Evolutionary conservation across 169 alveolate genomes (phyloP), one percentile per base, ranked within the genome.

Genomic region (Plasmodium falciparum): DNA sequence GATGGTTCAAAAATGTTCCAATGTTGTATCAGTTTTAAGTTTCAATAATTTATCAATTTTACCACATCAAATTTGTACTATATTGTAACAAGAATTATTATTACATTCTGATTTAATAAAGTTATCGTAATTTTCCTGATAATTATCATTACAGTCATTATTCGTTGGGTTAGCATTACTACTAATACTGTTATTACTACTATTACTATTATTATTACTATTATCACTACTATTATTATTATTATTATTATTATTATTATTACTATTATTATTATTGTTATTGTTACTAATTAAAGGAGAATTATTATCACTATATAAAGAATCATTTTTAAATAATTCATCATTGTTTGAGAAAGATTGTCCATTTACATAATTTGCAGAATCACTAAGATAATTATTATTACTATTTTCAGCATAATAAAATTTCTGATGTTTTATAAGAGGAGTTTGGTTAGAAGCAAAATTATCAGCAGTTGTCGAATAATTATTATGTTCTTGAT

Each of bases 41-140:
- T 33, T 33, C 45, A 4, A 33, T 33, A 33, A 33, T 33, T 33
- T 33, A 33, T 33, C 45, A 33, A 5, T 33, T 33, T 33, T 43
- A 70, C 22, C 12, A 20, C 24, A 74, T 67, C 61, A 78, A 17
- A 52, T 78, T 22, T 78, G 89, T 24, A 78, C 67, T 12, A 78
- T 78, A 70, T 78, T 78, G 59, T 78, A 78, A 61, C 89, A 78
- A 1, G 71, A 65, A 78, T 78, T 78, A 69, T 49, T 78, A 61
- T 78, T 78, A 39, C 89, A 78, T 58, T 78, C 89, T 13, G 89
- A 24, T 26, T 78, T 49, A 43, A 78, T 78, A 65, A 65, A 78
- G 54, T 78, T 78, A 8, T 22, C 67, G 22, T 78, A 78, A 13
- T 78, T 49, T 45, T 78, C 89, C 54, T 78, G 89, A 39, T 65